Evolutionary conservation across 805 yeast genomes (phyloP), one percentile per base, ranked within the genome.

Genomic region (Candida quercuum): DNA sequence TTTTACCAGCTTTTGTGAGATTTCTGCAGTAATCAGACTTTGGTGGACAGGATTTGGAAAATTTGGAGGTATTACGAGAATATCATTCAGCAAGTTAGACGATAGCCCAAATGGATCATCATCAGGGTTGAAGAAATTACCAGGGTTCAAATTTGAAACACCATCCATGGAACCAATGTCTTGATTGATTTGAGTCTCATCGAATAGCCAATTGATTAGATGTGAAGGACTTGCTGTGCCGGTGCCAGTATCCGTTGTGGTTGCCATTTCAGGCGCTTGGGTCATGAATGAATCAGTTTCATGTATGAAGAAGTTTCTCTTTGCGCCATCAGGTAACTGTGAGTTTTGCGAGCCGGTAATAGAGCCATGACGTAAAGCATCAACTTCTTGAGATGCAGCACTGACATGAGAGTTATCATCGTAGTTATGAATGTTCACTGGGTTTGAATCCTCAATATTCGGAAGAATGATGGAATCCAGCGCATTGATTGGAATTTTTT

Each of bases 81-180:
- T 48, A 23, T 55, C 60, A 32, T 46, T 46, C 15, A 53, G 22
- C 10, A 54, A 29, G 20, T 53, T 54, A 2, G 58, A 45, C 6
- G 59, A 54, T 12, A 53, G 32, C 3, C 56, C 56, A 38, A 54
- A 54, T 25, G 58, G 58, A 45, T 54, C 59, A 33, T 54, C 57
- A 19, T 53, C 57, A 14, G 53, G 50, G 34, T 51, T 51, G 42
- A 48, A 54, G 28, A 54, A 54, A 34, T 48, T 51, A 6, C 56
- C 57, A 29, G 38, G 31, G 22, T 32, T 39, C 33, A 53, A 26
- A 14, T 37, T 43, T 17, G 56, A 52, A 1, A 41, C 42, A 2
- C 47, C 27, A 11, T 51, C 53, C 3, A 40, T 18, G 7, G 24
- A 15, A 3, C 35, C 28, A 6, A 40, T 15, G 3, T 47, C 45